Conservation (phyloP, 2,329 filamentous ascomycete species). For the Talaromyces pinophilus region DNA sequence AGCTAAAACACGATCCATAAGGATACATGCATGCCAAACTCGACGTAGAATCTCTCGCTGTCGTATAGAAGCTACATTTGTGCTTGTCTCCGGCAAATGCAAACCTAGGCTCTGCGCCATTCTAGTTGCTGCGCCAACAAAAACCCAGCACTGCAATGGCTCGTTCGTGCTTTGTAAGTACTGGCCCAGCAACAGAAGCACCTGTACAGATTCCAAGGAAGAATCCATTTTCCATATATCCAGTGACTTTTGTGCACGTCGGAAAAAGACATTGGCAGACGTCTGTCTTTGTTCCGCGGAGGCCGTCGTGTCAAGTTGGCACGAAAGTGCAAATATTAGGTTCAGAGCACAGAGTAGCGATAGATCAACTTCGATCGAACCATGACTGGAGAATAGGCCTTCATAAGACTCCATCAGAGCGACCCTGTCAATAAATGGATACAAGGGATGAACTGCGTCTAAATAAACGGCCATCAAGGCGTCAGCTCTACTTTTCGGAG, state of each 20-base stretch:
- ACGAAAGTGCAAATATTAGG: slow-evolving; percentile 13
- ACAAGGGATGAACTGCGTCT: slow-evolving; percentile 14
- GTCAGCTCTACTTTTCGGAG: slow-evolving; percentile 1
- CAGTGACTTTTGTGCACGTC: slow-evolving; percentile 7
- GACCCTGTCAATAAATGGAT: slow-evolving; percentile 12
- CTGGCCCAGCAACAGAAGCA: slow-evolving; percentile 8
- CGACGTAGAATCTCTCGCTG: neutral
- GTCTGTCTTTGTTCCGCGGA: slow-evolving; percentile 1
- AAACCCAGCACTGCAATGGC: slow-evolving; percentile 12
- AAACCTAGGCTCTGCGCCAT: slow-evolving; percentile 7
- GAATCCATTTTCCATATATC: slow-evolving; percentile 1
- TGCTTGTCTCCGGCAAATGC: slow-evolving; percentile 11
- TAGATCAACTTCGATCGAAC: neutral
- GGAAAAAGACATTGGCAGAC: slow-evolving; percentile 6
- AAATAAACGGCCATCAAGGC: slow-evolving; percentile 2
- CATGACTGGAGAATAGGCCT: neutral
- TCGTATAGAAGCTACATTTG: neutral
- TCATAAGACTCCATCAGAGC: slow-evolving; percentile 2
- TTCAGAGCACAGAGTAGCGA: slow-evolving; percentile 14
- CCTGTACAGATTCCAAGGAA: slow-evolving; percentile 4
- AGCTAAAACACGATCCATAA: slow-evolving; percentile 14
- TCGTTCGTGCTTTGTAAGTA: slow-evolving; percentile 15
- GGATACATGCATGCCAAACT: slow-evolving; percentile 18
- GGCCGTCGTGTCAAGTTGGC: neutral
- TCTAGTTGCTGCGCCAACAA: slow-evolving; percentile 8